Percentiles rank a stretch among this genome's conserved stretches.
Evolutionary conservation across 345 rosid species (phyloP).

Genomic region (Rhodomyrtus tomentosa): DNA sequence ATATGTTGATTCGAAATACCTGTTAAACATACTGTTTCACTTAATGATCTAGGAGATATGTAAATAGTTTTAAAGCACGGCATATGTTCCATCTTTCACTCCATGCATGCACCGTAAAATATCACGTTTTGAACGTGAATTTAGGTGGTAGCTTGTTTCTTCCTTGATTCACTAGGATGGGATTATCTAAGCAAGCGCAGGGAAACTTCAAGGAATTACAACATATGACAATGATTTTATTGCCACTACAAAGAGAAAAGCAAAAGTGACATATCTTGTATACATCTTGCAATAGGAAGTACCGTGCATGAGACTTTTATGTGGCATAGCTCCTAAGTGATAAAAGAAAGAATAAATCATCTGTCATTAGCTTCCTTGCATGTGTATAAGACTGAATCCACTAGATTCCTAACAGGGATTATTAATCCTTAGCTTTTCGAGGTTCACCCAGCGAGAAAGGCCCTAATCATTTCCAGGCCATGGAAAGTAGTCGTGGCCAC

Average conservation of each 20-base stretch:
- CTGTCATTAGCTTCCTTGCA: background rate
- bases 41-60: background rate
- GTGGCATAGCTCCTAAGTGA: fast-evolving
- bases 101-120: background rate
- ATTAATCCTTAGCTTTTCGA: background rate
- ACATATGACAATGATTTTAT: background rate
- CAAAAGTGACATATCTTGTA: background rate
- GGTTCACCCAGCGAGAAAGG: too few species aligned
- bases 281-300: background rate
- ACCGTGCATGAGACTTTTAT: background rate
- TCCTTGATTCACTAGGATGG: background rate
- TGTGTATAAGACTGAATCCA: too few species aligned
- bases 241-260: background rate
- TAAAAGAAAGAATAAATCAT: too few species aligned
- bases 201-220: background rate
- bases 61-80: background rate
- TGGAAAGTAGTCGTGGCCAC: too few species aligned
- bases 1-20: background rate
- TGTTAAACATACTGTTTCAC: background rate
- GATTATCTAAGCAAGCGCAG: background rate
- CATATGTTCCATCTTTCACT: background rate
- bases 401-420: too few species aligned
- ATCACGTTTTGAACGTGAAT: background rate
- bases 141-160: background rate
- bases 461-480: too few species aligned